Percentiles rank a stretch among this genome's conserved stretches.
phyloP scores from a whole-genome alignment of 78 protist genomes.

The Dictyostelium purpureum region DNA sequence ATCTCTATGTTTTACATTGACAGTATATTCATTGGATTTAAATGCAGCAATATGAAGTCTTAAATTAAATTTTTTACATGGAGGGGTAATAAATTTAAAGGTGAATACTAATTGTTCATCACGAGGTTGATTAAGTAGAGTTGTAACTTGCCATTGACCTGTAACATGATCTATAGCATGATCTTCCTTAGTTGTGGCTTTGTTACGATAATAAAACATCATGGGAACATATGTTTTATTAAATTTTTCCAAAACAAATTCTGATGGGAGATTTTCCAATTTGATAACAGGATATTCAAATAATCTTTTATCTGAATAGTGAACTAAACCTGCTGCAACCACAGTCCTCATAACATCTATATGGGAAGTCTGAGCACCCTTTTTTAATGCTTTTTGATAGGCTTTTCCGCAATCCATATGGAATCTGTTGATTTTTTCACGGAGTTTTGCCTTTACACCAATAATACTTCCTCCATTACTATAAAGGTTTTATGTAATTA shows the following conservation, averaged over 20 bases:
- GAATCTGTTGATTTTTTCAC: background rate
- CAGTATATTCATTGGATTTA: background rate
- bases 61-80: background rate
- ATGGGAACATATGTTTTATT: background rate
- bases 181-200: background rate
- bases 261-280: background rate
- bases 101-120: background rate
- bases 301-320: constrained; percentile 2
- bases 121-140: background rate
- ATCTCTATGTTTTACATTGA: background rate
- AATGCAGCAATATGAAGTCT: background rate
- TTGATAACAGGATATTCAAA: background rate
- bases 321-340: background rate
- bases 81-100: background rate
- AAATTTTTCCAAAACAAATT: background rate
- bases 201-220: background rate
- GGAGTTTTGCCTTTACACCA: background rate
- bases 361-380: background rate
- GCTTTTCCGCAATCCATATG: background rate
- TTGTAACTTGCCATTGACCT: background rate
- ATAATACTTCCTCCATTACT: background rate
- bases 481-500: background rate
- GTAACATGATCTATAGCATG: background rate
- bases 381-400: background rate
- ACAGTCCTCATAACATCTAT: background rate